A percentile compares a stretch with the other conserved stretches of the same genome.
Conservation (phyloP, 768 basidiomycete species). For the Kwoniella bestiolae region DNA sequence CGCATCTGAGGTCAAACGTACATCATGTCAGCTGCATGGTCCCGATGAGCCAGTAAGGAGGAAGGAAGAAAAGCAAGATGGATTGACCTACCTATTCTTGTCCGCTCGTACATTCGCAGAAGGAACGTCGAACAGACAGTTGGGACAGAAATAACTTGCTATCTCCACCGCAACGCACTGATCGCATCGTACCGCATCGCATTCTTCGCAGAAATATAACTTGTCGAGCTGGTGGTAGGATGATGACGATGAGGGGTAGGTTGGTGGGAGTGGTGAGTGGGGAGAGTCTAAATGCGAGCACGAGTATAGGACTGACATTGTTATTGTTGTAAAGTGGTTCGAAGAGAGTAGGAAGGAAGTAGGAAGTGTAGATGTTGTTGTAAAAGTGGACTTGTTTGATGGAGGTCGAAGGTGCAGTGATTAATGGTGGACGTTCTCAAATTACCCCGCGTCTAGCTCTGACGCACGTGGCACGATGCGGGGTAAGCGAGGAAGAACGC, state of each 20-base stretch:
- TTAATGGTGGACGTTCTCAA: not conserved
- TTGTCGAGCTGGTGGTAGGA: slow-evolving; percentile 81
- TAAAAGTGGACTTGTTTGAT: not conserved
- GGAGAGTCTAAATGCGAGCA: slow-evolving; percentile 60
- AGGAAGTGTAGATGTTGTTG: not conserved
- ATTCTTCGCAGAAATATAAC: slow-evolving; percentile 98
- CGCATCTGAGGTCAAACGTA: slow-evolving; percentile 68
- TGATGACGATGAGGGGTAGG: slow-evolving; percentile 67
- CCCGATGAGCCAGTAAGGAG: not conserved
- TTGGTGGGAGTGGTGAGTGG: slow-evolving; percentile 73
- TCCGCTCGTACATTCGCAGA: slow-evolving; percentile 97
- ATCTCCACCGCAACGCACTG: slow-evolving; percentile 91
- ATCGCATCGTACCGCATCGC: slow-evolving; percentile 91
- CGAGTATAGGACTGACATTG: slow-evolving; percentile 55
- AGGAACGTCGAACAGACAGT: slow-evolving; percentile 97
- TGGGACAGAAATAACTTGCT: slow-evolving; percentile 96
- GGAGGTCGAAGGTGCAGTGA: not conserved
- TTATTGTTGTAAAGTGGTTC: not conserved
- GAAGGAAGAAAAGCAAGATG: not conserved
- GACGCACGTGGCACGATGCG: not conserved
- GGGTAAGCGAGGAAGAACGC: slow-evolving; percentile 1
- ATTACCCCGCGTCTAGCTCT: slow-evolving; percentile 4
- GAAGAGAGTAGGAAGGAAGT: not conserved
- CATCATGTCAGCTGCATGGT: not conserved
- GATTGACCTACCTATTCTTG: slow-evolving; percentile 76